Evolutionary conservation across 371 early-diverging fungal genomes (phyloP).

Genomic region (Mortierella sp.): DNA sequence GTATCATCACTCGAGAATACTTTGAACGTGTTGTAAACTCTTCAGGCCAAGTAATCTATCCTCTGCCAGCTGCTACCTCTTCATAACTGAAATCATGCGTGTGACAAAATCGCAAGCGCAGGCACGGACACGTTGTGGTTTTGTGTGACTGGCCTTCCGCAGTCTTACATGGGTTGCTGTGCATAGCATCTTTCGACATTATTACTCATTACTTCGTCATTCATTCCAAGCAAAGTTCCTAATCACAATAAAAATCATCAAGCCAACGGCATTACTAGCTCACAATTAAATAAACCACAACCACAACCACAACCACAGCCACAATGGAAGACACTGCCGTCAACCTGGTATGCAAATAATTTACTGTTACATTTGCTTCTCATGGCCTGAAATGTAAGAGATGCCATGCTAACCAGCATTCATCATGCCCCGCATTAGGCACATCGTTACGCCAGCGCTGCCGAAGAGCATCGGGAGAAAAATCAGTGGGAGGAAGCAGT

Average conservation of each 20-base stretch:
- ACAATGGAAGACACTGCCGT: conserved; percentile 53
- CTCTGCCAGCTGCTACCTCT: neutral
- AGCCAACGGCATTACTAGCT: too few relatives aligned
- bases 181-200: neutral
- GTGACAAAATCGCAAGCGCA: too few relatives aligned
- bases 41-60: conserved; percentile 31
- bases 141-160: neutral
- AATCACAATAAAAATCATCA: neutral
- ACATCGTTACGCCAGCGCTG: conserved; percentile 44
- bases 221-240: too few relatives aligned
- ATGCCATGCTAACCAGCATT: neutral
- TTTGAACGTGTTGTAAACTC: conserved; percentile 60
- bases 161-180: neutral
- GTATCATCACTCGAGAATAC: conserved; percentile 72
- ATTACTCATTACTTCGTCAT: too few relatives aligned
- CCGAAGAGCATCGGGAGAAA: conserved; percentile 39
- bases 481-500: conserved; percentile 33
- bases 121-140: neutral
- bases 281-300: neutral
- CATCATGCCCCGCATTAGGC: conserved; percentile 21
- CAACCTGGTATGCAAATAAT: conserved; percentile 28
- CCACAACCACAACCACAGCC: neutral
- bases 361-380: neutral
- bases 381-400: neutral
- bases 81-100: neutral